These are phyloP conservation scores for Ophiosphaerella narmari DNA, from an alignment of 2,329 filamentous ascomycete genomes.

Conservation along the genomic window DNA sequence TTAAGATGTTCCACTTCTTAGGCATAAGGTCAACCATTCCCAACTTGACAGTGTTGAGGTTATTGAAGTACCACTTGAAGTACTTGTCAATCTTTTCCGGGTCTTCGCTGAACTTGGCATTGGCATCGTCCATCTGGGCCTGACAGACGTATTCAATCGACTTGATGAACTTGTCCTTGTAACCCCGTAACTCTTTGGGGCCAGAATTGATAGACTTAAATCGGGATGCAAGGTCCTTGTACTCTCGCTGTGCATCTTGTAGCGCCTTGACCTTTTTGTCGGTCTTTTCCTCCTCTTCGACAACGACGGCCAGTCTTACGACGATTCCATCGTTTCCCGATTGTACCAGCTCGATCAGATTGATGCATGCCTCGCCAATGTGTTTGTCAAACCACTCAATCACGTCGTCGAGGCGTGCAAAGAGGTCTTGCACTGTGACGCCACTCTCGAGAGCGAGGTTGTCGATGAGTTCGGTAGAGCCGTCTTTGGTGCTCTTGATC, in stretches of 20 bases:
- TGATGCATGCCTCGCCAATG: constrained; percentile 84
- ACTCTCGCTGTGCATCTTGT: constrained; percentile 92
- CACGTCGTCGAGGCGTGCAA: constrained; percentile 80
- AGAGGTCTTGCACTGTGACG: constrained; percentile 86
- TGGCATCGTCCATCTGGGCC: constrained; percentile 72
- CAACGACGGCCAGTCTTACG: constrained; percentile 86
- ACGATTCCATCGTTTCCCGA: constrained; percentile 87
- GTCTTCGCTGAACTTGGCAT: constrained; percentile 79
- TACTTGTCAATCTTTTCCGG: constrained; percentile 82
- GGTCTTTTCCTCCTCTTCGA: constrained; percentile 95
- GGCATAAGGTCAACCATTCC: constrained; percentile 93
- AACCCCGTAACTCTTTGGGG: constrained; percentile 87
- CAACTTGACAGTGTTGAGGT: constrained; percentile 90
- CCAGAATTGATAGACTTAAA: constrained; percentile 96
- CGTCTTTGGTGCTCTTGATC: constrained; percentile 80
- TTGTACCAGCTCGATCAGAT: constrained; percentile 84
- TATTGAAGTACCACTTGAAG: constrained; percentile 97
- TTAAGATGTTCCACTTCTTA: constrained; percentile 94
- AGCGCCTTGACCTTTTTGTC: constrained; percentile 89
- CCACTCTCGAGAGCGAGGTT: constrained; percentile 64
- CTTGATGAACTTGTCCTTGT: constrained; percentile 93
- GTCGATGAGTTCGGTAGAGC: constrained; percentile 93
- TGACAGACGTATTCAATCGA: constrained; percentile 75
- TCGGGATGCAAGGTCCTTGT: constrained; percentile 88
- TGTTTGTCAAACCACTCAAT: constrained; percentile 97